A percentile compares a stretch with the other conserved stretches of the same genome.
Evolutionary conservation across 805 yeast species (phyloP).

Genomic region (Starmerella apis): DNA sequence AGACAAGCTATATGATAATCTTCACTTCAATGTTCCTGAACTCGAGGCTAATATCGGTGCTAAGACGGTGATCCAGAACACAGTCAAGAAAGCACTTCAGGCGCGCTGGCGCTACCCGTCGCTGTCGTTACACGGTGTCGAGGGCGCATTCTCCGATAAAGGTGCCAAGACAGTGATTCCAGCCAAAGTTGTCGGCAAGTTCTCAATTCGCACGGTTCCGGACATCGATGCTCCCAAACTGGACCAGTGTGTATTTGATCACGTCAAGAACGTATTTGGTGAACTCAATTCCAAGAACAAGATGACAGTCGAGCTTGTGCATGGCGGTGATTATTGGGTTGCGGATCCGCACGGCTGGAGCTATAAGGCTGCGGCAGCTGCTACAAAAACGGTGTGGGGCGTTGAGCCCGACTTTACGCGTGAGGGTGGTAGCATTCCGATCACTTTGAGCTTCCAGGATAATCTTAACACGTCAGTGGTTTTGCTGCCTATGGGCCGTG

Average conservation of each 20-base stretch:
- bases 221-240: conserved; percentile 72
- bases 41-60: conserved; percentile 85
- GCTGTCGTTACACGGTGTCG: conserved; percentile 89
- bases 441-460: conserved; percentile 86
- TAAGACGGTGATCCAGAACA: conserved; percentile 62
- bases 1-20: conserved; percentile 64
- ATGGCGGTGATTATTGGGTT: conserved; percentile 95
- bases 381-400: conserved; percentile 90
- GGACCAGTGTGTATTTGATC: conserved; percentile 63
- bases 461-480: conserved; percentile 75
- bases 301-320: conserved; percentile 62
- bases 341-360: conserved; percentile 86
- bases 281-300: conserved; percentile 69
- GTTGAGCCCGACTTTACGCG: conserved; percentile 94
- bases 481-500: conserved; percentile 94
- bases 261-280: conserved; percentile 55
- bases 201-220: conserved; percentile 95
- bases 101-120: conserved; percentile 99
- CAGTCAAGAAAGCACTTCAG: conserved; percentile 79
- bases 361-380: conserved; percentile 87
- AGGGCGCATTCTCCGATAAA: conserved; percentile 88
- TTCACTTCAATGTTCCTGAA: conserved; percentile 76
- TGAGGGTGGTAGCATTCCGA: conserved; percentile 99
- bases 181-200: conserved; percentile 85
- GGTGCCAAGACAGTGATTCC: conserved; percentile 99